phyloP scores from a whole-genome alignment of 768 basidiomycete species.

The Coprinopsis cinerea region DNA sequence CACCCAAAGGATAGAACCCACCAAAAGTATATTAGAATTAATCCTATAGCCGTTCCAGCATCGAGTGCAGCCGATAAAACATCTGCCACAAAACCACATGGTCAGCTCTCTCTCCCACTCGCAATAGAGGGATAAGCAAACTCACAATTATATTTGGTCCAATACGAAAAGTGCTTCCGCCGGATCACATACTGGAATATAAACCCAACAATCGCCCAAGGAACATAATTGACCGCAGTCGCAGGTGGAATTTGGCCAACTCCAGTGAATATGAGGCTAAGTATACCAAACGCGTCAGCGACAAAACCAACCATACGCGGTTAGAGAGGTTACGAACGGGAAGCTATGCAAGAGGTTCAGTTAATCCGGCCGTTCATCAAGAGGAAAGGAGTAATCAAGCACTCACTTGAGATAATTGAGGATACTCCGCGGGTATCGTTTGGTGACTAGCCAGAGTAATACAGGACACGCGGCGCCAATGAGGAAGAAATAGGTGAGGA shows the following conservation, averaged over 20 bases:
- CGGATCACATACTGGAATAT: slow-evolving; percentile 73
- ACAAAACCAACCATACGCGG: background rate
- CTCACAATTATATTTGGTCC: slow-evolving; percentile 76
- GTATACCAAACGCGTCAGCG: background rate
- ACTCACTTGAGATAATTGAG: slow-evolving; percentile 65
- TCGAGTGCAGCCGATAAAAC: slow-evolving; percentile 73
- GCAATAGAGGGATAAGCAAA: background rate
- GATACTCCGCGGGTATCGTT: slow-evolving; percentile 55
- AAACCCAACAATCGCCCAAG: slow-evolving; percentile 71
- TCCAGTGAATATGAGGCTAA: slow-evolving; percentile 64
- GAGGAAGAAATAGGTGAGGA: slow-evolving; percentile 66
- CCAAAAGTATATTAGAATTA: slow-evolving; percentile 67
- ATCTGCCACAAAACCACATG: slow-evolving; percentile 31
- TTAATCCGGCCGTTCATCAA: too few relatives aligned
- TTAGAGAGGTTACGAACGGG: slow-evolving; percentile 37
- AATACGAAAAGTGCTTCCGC: slow-evolving; percentile 61
- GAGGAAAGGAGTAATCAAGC: too few relatives aligned
- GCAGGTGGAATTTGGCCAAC: slow-evolving; percentile 72
- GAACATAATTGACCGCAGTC: slow-evolving; percentile 78
- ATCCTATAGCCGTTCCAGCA: slow-evolving; percentile 62
- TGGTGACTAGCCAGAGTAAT: slow-evolving; percentile 55
- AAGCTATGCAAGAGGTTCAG: slow-evolving; percentile 18
- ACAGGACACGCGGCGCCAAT: slow-evolving; percentile 64
- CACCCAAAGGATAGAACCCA: slow-evolving; percentile 24
- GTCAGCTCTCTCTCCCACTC: background rate